These are phyloP conservation scores for Fusarium gaditjirri DNA, from an alignment of 2,329 filamentous ascomycete genomes.

Conservation along the genomic window DNA sequence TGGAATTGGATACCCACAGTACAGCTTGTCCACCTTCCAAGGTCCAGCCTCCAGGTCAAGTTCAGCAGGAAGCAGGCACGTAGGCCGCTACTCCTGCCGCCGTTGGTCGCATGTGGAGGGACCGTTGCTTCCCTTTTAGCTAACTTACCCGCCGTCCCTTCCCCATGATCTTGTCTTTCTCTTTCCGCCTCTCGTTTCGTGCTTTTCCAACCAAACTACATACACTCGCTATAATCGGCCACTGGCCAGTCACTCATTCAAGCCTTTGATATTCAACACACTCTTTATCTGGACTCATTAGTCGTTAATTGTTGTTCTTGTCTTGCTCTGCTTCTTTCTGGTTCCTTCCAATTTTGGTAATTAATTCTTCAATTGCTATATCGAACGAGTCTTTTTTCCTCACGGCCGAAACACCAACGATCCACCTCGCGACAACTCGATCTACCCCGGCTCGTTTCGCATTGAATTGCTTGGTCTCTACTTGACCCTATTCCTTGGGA, in stretches of 20 bases:
- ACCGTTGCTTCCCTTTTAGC: conserved; percentile 36
- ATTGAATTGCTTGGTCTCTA: conserved; percentile 19
- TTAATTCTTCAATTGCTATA: conserved; percentile 12
- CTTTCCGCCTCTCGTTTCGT: conserved; percentile 37
- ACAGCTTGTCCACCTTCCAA: conserved; percentile 22
- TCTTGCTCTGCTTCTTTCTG: conserved; percentile 31
- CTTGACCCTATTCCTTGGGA: conserved; percentile 8
- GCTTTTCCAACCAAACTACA: conserved; percentile 37
- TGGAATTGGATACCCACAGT: conserved; percentile 20
- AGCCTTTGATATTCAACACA: conserved; percentile 37
- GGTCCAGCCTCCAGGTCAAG: conserved; percentile 7
- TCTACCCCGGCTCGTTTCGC: conserved; percentile 25
- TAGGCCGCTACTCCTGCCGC: conserved; percentile 36
- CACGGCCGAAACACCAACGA: conserved; percentile 28
- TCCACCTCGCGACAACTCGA: conserved; percentile 32
- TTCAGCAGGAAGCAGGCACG: conserved; percentile 4
- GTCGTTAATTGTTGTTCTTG: conserved; percentile 11
- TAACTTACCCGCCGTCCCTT: conserved; percentile 42
- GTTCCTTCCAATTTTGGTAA: conserved; percentile 25
- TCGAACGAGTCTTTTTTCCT: conserved; percentile 21
- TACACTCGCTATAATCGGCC: conserved; percentile 45
- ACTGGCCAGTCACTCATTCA: conserved; percentile 45
- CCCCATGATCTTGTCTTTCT: conserved; percentile 40
- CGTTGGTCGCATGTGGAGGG: conserved; percentile 39
- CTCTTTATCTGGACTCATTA: conserved; percentile 31